A percentile compares a stretch with the other conserved stretches of the same genome.
Conservation (phyloP, 2,329 filamentous ascomycete species). For the Calcarisporium arbuscula region DNA sequence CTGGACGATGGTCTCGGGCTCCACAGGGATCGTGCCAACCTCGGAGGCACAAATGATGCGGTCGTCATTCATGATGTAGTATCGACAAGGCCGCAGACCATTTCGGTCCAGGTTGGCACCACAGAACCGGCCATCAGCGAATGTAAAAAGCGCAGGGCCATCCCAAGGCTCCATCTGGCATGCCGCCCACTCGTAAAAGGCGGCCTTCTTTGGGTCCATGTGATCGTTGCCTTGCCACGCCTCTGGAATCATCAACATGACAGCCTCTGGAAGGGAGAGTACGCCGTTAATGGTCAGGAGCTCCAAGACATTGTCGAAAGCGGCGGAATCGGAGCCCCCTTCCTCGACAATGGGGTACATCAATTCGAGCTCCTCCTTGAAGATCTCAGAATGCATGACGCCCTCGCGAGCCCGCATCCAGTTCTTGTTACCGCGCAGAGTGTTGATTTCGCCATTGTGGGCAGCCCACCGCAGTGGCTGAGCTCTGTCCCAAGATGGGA, state of each 20-base stretch:
- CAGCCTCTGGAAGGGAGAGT: slow-evolving; percentile 86
- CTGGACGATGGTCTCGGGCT: slow-evolving; percentile 82
- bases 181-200: slow-evolving; percentile 97
- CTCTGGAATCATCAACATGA: slow-evolving; percentile 98
- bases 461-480: slow-evolving; percentile 95
- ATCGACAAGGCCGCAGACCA: slow-evolving; percentile 89
- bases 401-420: slow-evolving; percentile 98
- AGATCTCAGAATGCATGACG: slow-evolving; percentile 86
- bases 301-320: slow-evolving; percentile 95
- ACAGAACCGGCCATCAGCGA: slow-evolving; percentile 92
- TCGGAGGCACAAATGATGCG: slow-evolving; percentile 96
- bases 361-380: slow-evolving; percentile 83
- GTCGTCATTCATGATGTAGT: slow-evolving; percentile 95
- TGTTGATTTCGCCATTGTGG: slow-evolving; percentile 99
- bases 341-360: slow-evolving; percentile 96
- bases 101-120: slow-evolving; percentile 96
- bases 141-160: slow-evolving; percentile 92
- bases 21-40: slow-evolving; percentile 86
- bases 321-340: slow-evolving; percentile 91
- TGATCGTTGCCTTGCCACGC: slow-evolving; percentile 91
- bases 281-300: slow-evolving; percentile 93
- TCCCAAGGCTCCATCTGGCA: slow-evolving; percentile 99
- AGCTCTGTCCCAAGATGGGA: slow-evolving; percentile 96
- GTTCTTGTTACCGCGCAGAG: slow-evolving; percentile 95
- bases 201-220: slow-evolving; percentile 92